Percentiles rank a stretch among this genome's conserved stretches.
These are phyloP conservation scores for Hymenoscyphus albidus DNA, from an alignment of 2,329 filamentous ascomycete genomes.

Conservation along the genomic window DNA sequence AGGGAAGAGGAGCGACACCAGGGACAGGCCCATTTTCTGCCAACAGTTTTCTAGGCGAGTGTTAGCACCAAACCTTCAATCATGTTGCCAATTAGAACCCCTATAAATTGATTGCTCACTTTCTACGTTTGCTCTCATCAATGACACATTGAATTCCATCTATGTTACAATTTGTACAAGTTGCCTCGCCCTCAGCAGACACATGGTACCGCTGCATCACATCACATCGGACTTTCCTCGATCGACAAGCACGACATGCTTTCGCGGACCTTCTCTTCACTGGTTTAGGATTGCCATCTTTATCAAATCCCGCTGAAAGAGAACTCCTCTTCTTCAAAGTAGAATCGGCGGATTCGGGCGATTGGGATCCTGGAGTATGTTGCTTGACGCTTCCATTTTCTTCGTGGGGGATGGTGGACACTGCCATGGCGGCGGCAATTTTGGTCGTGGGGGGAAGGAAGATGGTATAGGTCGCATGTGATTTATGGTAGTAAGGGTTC, in stretches of 20 bases:
- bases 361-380: neutral
- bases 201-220: slow-evolving; percentile 66
- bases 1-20: neutral
- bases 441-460: neutral
- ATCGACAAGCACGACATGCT: slow-evolving; percentile 83
- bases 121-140: slow-evolving; percentile 64
- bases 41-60: neutral
- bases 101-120: slow-evolving; percentile 42
- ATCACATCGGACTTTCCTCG: slow-evolving; percentile 89
- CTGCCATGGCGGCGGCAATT: slow-evolving; percentile 1
- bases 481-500: neutral
- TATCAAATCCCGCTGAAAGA: slow-evolving; percentile 2
- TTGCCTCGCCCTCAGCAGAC: slow-evolving; percentile 28
- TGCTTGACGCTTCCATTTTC: neutral
- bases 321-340: slow-evolving; percentile 4
- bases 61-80: slow-evolving; percentile 23
- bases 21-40: neutral
- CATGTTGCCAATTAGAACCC: slow-evolving; percentile 16
- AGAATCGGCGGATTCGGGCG: neutral
- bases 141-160: slow-evolving; percentile 49
- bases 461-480: slow-evolving; percentile 2
- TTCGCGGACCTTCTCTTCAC: slow-evolving; percentile 82
- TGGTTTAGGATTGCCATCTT: slow-evolving; percentile 16
- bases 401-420: neutral
- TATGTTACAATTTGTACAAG: slow-evolving; percentile 36